Conservation (phyloP, 2,329 filamentous ascomycete species). For the Neonectria hederae region DNA sequence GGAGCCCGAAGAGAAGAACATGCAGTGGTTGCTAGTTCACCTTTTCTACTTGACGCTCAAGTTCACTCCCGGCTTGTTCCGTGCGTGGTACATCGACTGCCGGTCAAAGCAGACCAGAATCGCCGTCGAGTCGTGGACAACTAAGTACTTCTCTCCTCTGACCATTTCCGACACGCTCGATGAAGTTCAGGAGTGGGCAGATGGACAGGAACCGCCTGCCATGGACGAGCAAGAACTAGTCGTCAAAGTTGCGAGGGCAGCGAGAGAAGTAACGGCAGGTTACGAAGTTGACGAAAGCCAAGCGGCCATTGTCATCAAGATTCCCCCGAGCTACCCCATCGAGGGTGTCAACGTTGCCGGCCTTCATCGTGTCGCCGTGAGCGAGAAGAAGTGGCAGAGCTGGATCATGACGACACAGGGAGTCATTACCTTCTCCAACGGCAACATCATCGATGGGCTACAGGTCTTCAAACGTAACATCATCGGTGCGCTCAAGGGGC, state of each 20-base stretch:
- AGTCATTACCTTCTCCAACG: conserved; percentile 92
- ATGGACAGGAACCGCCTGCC: conserved; percentile 57
- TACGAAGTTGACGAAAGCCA: conserved; percentile 90
- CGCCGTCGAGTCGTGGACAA: conserved; percentile 85
- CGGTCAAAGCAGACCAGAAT: conserved; percentile 82
- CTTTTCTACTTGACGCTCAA: conserved; percentile 85
- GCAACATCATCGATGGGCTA: conserved; percentile 87
- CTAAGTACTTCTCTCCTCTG: conserved; percentile 80
- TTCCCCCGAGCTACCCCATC: conserved; percentile 86
- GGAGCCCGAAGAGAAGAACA: conserved; percentile 74
- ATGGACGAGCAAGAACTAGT: conserved; percentile 65
- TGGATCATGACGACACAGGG: conserved; percentile 91
- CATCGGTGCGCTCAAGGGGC: conserved; percentile 86
- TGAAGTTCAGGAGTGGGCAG: conserved; percentile 74
- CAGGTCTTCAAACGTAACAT: conserved; percentile 88
- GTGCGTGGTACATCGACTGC: conserved; percentile 85
- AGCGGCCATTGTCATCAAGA: conserved; percentile 81
- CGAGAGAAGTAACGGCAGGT: conserved; percentile 81
- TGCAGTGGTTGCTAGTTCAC: conserved; percentile 85
- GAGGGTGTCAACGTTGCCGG: conserved; percentile 79
- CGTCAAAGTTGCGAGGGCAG: conserved; percentile 76
- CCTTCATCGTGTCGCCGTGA: conserved; percentile 84
- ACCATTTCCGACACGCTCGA: conserved; percentile 73
- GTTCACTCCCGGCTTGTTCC: conserved; percentile 80
- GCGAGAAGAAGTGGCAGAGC: conserved; percentile 89